Conservation (phyloP, 1,284 basidiomycete genomes). For the Apiotrichum domesticum region DNA sequence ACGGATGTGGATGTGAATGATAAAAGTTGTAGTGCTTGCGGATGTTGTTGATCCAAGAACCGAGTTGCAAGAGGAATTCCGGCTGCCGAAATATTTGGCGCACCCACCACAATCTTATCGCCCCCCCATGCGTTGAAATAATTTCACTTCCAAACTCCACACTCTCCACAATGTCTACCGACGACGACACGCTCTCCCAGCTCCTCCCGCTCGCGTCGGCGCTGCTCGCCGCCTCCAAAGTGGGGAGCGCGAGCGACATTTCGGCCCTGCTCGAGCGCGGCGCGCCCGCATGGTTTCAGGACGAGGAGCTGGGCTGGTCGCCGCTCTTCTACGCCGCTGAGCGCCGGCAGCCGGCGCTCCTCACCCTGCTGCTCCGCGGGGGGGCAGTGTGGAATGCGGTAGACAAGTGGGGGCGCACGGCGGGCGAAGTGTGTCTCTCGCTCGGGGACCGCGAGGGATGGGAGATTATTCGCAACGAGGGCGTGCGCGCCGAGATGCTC, state of each 20-base stretch:
- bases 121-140: too few species aligned
- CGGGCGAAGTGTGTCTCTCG: constrained; percentile 81
- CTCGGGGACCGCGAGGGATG: constrained; percentile 71
- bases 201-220: constrained; percentile 19
- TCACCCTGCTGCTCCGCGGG: constrained; percentile 63
- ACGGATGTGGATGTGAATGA: not conserved
- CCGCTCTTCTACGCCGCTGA: constrained; percentile 85
- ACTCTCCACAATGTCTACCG: not conserved
- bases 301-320: constrained; percentile 71
- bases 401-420: constrained; percentile 70
- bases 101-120: too few species aligned
- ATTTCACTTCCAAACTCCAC: too few species aligned
- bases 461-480: constrained; percentile 71
- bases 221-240: constrained; percentile 27
- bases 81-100: too few species aligned
- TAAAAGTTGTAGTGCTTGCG: not conserved
- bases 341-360: constrained; percentile 57
- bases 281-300: constrained; percentile 88
- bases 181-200: constrained; percentile 5
- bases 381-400: constrained; percentile 92
- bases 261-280: constrained; percentile 59
- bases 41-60: not conserved
- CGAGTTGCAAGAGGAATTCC: too few species aligned
- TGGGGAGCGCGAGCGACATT: constrained; percentile 53
- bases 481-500: constrained; percentile 60